Conservation (phyloP, 495 filamentous ascomycete genomes). For the Xylaria telfairii region DNA sequence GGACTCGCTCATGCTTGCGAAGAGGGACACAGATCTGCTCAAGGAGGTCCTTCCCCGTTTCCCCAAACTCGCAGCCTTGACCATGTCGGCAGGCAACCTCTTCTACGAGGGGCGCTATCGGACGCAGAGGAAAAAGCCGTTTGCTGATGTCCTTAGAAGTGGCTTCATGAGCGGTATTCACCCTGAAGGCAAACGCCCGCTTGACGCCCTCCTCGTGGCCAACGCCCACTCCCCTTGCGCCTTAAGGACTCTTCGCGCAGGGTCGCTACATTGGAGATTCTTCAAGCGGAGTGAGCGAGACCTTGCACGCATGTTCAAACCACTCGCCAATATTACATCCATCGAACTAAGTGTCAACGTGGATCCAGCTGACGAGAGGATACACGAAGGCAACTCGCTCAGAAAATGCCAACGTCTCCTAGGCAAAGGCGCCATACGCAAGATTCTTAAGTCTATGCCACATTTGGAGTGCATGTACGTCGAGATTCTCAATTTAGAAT, state of each 20-base stretch:
- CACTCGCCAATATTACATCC: conserved; percentile 24
- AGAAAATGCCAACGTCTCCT: conserved; percentile 8
- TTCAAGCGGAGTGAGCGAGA: conserved; percentile 12
- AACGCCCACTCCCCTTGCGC: conserved; percentile 12
- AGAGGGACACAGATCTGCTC: background rate
- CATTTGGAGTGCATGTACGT: conserved; percentile 12
- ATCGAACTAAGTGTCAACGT: conserved; percentile 15
- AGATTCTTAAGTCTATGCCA: conserved; percentile 17
- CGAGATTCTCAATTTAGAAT: background rate
- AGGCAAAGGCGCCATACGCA: conserved; percentile 8
- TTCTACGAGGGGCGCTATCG: conserved; percentile 5
- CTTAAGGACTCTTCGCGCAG: background rate
- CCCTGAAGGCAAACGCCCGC: conserved; percentile 22
- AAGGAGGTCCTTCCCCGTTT: conserved; percentile 22
- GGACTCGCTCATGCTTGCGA: background rate
- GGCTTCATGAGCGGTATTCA: background rate
- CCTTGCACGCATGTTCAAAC: conserved; percentile 19
- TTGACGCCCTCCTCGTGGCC: conserved; percentile 12
- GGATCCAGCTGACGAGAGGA: conserved; percentile 8
- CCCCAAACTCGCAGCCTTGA: conserved; percentile 3
- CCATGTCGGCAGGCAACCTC: conserved; percentile 5
- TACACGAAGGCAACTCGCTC: conserved; percentile 15
- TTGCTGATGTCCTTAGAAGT: background rate
- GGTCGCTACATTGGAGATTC: conserved; percentile 13
- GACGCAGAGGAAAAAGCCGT: background rate